Percentiles rank a stretch among this genome's conserved stretches.
These are phyloP conservation scores for Blepharisma undulans DNA, from an alignment of 169 alveolate genomes.

Conservation along the genomic window DNA sequence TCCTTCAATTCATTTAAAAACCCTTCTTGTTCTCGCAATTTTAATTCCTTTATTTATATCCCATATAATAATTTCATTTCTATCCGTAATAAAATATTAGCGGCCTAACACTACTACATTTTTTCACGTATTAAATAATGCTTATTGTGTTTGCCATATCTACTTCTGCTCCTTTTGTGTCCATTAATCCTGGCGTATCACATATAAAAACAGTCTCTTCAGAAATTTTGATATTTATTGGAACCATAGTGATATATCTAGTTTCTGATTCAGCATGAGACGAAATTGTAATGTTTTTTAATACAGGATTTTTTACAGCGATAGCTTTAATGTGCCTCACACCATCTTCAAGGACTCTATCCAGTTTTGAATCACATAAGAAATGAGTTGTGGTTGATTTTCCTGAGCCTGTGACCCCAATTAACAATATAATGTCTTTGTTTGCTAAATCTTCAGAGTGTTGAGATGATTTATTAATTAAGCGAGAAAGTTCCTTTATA, in stretches of 20 bases:
- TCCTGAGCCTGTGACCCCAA: background rate
- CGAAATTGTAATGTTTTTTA: background rate
- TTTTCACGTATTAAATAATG: background rate
- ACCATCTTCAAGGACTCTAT: background rate
- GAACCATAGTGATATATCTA: background rate
- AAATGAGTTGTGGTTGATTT: background rate
- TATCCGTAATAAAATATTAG: background rate
- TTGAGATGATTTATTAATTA: background rate
- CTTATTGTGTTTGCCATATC: background rate
- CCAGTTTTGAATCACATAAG: background rate
- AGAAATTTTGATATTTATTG: background rate
- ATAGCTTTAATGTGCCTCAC: background rate
- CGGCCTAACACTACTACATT: background rate
- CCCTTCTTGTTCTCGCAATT: background rate
- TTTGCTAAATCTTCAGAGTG: background rate
- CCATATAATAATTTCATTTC: background rate
- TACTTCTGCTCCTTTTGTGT: background rate
- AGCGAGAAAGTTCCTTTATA: background rate
- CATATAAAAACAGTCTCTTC: background rate
- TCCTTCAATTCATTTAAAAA: background rate
- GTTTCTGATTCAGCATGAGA: background rate
- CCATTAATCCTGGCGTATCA: background rate
- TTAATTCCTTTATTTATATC: background rate
- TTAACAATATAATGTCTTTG: background rate
- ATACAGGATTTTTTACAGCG: background rate